Evolutionary conservation across 768 basidiomycete genomes (phyloP).

Genomic region (Boletus sp.): DNA sequence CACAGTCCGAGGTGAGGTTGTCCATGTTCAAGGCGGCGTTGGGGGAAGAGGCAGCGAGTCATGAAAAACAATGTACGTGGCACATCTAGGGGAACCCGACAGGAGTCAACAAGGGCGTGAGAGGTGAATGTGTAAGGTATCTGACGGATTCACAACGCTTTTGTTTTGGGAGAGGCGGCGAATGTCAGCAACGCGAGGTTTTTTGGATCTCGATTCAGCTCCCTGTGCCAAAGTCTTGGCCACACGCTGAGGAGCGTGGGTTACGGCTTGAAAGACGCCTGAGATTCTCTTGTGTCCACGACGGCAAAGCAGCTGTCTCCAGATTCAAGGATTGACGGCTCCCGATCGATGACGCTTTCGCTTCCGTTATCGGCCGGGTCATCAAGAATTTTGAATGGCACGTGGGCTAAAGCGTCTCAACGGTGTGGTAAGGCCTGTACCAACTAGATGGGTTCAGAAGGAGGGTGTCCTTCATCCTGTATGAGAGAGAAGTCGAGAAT

Average conservation of each 20-base stretch:
- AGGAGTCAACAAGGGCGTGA: not conserved
- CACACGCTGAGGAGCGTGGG: not conserved
- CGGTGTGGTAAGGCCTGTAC: too few species aligned
- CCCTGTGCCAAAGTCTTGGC: not conserved
- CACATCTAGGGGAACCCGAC: not conserved
- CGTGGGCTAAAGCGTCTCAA: not conserved
- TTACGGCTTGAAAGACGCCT: too few species aligned
- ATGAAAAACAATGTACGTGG: not conserved
- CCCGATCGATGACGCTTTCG: not conserved
- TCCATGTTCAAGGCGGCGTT: not conserved
- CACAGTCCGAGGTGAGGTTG: slow-evolving; percentile 7
- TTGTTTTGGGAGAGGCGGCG: not conserved
- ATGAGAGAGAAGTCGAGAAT: not conserved
- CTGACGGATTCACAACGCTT: not conserved
- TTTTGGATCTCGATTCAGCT: not conserved
- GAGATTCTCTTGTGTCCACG: not conserved
- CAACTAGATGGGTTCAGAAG: too few species aligned
- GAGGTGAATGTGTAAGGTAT: not conserved
- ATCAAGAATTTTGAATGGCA: not conserved
- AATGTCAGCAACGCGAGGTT: too few species aligned
- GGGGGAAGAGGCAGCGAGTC: slow-evolving; percentile 15
- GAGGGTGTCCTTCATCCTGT: too few species aligned
- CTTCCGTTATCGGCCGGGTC: not conserved
- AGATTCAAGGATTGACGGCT: too few species aligned
- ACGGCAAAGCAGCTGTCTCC: not conserved